These are phyloP conservation scores for Populus alba DNA, from an alignment of 345 rosid species.

Conservation along the genomic window DNA sequence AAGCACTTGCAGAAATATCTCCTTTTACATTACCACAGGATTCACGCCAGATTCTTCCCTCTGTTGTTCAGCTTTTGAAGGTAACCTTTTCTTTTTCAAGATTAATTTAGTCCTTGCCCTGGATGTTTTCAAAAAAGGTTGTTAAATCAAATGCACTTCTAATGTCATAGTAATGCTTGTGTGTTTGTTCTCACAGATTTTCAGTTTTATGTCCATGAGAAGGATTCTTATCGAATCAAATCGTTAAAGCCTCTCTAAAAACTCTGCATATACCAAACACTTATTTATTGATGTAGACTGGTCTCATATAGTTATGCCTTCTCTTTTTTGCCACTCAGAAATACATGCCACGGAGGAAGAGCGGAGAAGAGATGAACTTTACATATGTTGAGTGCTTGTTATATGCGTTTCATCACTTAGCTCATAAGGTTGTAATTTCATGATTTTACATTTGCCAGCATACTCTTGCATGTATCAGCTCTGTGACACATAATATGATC, in stretches of 20 bases:
- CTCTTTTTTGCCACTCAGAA: constrained; percentile 41
- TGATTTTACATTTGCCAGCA: constrained; percentile 7
- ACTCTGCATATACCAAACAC: background rate
- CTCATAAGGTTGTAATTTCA: constrained; percentile 67
- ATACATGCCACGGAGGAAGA: constrained; percentile 90
- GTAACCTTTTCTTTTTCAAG: constrained; percentile 28
- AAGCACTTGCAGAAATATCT: constrained; percentile 89
- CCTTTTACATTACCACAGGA: constrained; percentile 88
- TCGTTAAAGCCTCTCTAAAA: background rate
- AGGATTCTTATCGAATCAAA: background rate
- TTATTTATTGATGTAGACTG: background rate
- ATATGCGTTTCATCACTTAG: constrained; percentile 83
- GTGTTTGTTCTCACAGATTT: background rate
- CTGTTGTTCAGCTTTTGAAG: constrained; percentile 84
- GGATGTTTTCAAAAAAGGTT: background rate
- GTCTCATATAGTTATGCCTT: background rate
- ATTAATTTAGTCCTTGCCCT: background rate
- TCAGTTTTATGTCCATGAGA: background rate
- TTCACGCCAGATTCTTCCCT: constrained; percentile 90
- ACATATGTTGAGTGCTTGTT: constrained; percentile 91
- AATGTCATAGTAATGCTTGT: background rate
- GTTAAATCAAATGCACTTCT: background rate
- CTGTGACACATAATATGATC: constrained; percentile 23
- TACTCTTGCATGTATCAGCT: background rate
- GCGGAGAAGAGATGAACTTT: constrained; percentile 93